Conservation (phyloP, 305 asterid genomes). For the Coffea humblotiana region DNA sequence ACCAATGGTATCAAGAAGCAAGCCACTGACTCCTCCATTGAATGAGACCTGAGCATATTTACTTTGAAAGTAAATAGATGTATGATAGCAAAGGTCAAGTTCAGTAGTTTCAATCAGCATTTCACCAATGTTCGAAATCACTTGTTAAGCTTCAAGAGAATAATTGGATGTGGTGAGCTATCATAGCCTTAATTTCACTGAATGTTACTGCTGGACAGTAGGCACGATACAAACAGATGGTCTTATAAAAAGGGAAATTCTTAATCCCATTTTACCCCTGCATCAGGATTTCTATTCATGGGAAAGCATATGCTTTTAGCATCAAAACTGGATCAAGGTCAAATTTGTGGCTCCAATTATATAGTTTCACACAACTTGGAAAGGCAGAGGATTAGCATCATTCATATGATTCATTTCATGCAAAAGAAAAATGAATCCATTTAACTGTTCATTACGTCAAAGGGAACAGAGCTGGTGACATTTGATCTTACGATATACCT, state of each 20-base stretch:
- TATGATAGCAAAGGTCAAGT: constrained; percentile 5
- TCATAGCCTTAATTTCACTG: neutral
- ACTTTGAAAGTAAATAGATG: constrained; percentile 1
- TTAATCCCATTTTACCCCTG: neutral
- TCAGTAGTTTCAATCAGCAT: neutral
- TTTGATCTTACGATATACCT: neutral
- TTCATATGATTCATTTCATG: neutral
- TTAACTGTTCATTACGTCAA: neutral
- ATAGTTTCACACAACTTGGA: too few species aligned
- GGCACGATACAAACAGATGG: neutral
- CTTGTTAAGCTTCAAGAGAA: neutral
- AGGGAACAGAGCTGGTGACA: neutral
- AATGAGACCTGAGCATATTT: constrained; percentile 62
- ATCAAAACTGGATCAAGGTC: neutral
- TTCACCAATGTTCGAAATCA: too few species aligned
- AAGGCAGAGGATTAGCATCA: neutral
- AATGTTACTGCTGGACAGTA: too few species aligned
- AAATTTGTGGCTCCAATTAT: neutral
- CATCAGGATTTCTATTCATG: neutral
- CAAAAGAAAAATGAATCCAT: neutral
- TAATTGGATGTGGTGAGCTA: neutral
- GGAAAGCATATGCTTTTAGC: neutral
- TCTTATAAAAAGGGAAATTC: neutral
- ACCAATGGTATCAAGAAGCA: constrained; percentile 86
- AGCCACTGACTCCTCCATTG: constrained; percentile 77